Percentiles rank a stretch among this genome's conserved stretches.
phyloP scores from a whole-genome alignment of 2,329 filamentous ascomycete genomes.

The Colletotrichum lini region DNA sequence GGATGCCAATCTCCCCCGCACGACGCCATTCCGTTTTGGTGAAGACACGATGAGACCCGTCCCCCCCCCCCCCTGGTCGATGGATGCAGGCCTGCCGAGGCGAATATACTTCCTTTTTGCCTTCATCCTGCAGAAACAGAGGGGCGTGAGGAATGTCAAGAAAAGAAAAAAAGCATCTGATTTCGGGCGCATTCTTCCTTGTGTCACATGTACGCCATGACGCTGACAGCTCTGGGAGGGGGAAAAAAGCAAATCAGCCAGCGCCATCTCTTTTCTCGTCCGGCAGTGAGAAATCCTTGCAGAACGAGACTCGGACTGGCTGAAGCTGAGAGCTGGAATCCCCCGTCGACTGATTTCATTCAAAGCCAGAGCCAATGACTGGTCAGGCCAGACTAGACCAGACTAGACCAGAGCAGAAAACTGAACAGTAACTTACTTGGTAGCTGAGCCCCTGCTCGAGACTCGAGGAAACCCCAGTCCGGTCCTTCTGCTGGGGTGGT shows the following conservation, averaged over 20 bases:
- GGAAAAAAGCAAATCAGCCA: not conserved
- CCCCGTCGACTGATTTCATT: constrained; percentile 22
- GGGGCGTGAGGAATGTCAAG: not conserved
- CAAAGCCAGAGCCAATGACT: constrained; percentile 27
- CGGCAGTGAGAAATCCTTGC: not conserved
- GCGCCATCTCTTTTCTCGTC: not conserved
- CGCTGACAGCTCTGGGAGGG: not conserved
- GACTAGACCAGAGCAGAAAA: too few species aligned
- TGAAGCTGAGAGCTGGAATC: not conserved
- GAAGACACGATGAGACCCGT: not conserved
- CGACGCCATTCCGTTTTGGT: constrained; percentile 30
- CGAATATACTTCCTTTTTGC: not conserved
- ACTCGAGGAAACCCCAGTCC: constrained; percentile 8
- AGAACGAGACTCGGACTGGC: not conserved
- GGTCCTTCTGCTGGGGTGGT: constrained; percentile 33
- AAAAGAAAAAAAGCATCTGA: constrained; percentile 30
- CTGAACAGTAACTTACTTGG: not conserved
- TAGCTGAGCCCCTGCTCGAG: constrained; percentile 14
- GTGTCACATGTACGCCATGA: not conserved
- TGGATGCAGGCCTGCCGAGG: constrained; percentile 8
- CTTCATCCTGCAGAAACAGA: constrained; percentile 16
- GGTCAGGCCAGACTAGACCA: not conserved
- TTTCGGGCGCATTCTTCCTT: not conserved
- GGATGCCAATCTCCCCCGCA: constrained; percentile 37
- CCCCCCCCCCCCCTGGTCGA: constrained; percentile 25